Conservation (phyloP, 371 early-diverging fungal species). For the Actinomortierella wolfii region DNA sequence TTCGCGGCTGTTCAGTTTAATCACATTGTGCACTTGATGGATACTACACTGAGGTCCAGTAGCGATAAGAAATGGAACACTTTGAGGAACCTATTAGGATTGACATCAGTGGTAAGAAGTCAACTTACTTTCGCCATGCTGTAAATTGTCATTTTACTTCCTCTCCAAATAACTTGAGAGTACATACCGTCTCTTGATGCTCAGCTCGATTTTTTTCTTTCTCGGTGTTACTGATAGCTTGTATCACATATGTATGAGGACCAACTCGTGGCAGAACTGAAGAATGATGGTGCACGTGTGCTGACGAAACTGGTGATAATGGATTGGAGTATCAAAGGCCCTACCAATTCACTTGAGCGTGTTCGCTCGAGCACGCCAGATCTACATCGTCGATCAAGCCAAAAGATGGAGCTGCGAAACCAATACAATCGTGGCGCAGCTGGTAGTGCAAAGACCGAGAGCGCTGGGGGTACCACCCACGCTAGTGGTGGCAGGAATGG, state of each 20-base stretch:
- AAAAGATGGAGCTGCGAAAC: too few relatives aligned
- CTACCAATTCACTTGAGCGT: too few relatives aligned
- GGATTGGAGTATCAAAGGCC: too few relatives aligned
- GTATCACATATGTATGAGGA: slow-evolving; percentile 42
- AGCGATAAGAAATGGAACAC: slow-evolving; percentile 18
- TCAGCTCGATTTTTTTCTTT: background rate
- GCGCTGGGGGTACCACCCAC: too few relatives aligned
- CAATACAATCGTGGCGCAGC: too few relatives aligned
- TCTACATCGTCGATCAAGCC: too few relatives aligned
- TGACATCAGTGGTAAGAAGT: slow-evolving; percentile 26
- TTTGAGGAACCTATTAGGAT: slow-evolving; percentile 24
- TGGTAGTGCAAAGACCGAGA: too few relatives aligned
- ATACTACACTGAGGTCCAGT: slow-evolving; percentile 20
- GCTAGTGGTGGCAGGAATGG: too few relatives aligned
- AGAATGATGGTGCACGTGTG: slow-evolving; percentile 20
- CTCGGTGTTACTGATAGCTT: slow-evolving; percentile 8
- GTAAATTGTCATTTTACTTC: background rate
- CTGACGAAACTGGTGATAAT: too few relatives aligned
- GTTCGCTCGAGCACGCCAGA: too few relatives aligned
- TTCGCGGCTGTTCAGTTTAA: slow-evolving; percentile 66
- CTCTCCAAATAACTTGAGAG: too few relatives aligned
- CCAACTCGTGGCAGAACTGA: slow-evolving; percentile 40
- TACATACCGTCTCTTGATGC: background rate
- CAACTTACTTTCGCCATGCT: background rate
- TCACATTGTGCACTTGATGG: slow-evolving; percentile 58